Base-by-base conservation (phyloP, 1,139 yeast genomes). In the Saccharomyces hybrid region DNA sequence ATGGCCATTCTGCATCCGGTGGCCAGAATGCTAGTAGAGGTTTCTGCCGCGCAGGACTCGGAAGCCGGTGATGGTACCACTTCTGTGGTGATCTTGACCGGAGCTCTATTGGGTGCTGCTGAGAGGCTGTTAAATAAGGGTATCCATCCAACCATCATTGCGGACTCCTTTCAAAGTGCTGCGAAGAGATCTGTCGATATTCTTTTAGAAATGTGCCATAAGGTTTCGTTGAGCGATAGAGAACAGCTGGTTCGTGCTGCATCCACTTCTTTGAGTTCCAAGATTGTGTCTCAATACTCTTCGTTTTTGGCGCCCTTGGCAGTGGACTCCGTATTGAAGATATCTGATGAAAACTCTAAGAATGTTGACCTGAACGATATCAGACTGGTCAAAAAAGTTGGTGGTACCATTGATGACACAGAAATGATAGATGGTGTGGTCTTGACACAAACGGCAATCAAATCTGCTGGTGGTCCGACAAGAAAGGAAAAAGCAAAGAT, bases 51-150 rank as follows among this genome's bases (percentile, higher is more conserved):
- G 1, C 99, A 93, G 73, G 99, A 93, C 66, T 85, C 91, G 38
- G 99, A 91, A 71, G 98, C 99, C 25, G 99, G 99, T 55, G 99
- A 93, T 70, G 99, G 99, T 61, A 93, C 99, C 47, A 93, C 99
- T 0, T 85, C 97, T 1, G 99, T 93, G 42, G 99, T 95, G 38
- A 93, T 93, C 57, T 78, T 93, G 61, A 89, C 98, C 4, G 99
- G 99, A 31, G 93, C 97, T 6, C 75, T 93, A 53, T 77, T 93
- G 54, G 96, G 93, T 38, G 99, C 99, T 26, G 96, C 98, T 53
- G 99, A 95, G 64, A 83, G 86, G 68, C 77, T 93, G 58, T 79
- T 93, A 63, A 83, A 82, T 62, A 89, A 88, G 69, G 98, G 98
- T 9, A 89, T 93, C 61, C 99, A 93, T 71, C 99, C 99, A 53